A percentile compares a stretch with the other conserved stretches of the same genome.
These are phyloP conservation scores for Puccinellia tenuiflora DNA, from an alignment of 176 grass and related monocot genomes.

Conservation along the genomic window DNA sequence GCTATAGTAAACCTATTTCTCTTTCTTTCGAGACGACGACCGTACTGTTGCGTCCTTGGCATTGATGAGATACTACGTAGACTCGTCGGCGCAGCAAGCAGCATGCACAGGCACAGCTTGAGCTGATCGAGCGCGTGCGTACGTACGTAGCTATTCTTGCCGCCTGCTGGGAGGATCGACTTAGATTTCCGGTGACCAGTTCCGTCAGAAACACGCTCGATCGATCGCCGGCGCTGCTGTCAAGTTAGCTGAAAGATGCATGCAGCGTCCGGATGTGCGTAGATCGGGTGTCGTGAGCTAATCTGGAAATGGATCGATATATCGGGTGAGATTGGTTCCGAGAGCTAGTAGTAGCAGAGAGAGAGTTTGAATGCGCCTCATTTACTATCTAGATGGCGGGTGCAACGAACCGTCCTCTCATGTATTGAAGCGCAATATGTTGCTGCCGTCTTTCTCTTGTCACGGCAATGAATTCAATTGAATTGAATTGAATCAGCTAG, in stretches of 20 bases:
- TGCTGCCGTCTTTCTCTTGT: slow-evolving; percentile 20
- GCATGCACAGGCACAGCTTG: too few relatives aligned
- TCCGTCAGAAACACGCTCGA: slow-evolving; percentile 1
- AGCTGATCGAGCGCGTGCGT: neutral
- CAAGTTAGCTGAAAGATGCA: slow-evolving; percentile 11
- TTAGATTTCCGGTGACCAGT: slow-evolving; percentile 1
- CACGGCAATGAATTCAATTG: slow-evolving; percentile 29
- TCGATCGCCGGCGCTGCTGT: neutral
- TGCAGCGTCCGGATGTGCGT: neutral
- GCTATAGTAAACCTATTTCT: neutral
- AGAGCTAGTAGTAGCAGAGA: neutral
- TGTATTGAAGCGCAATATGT: slow-evolving; percentile 39
- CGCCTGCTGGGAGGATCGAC: neutral
- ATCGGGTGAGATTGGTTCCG: slow-evolving; percentile 12
- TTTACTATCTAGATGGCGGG: slow-evolving; percentile 47
- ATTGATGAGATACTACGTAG: neutral
- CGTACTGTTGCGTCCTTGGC: neutral
- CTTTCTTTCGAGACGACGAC: neutral
- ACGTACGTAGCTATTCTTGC: neutral
- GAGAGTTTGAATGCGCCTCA: slow-evolving; percentile 35
- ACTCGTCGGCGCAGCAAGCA: neutral
- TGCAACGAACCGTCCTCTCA: slow-evolving; percentile 53
- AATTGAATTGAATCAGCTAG: too few relatives aligned
- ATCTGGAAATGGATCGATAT: slow-evolving; percentile 5
- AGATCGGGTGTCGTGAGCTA: neutral